Evolutionary conservation across 129 eudicot species (phyloP), one percentile per base, ranked within the genome.

Genomic region (Rutidosis leptorrhynchoides): DNA sequence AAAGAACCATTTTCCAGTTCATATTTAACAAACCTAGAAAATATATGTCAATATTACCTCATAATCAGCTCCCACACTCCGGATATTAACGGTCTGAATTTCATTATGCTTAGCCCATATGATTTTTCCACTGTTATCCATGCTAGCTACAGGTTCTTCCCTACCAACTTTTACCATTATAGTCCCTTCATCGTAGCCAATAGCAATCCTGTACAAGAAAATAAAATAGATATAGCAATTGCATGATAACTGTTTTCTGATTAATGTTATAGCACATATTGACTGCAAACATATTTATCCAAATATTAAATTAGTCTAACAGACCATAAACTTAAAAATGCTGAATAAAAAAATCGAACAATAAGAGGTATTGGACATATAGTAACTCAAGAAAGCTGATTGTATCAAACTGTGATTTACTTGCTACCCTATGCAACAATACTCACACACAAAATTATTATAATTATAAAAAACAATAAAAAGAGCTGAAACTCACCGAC

Each of bases 101-200:
- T 87, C 97, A 73, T 91, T 91, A 65, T 87, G 94, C 85, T 83
- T 91, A 28, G 97, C 96, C 96, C 96, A 91, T 52, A 90, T 87
- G n/a, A 90, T 85, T 79, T 91, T 91, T 16, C 97, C 97, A 58
- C 94, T 82, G 69, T 78, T 87, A 57, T 87, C 96, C 97, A 91
- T 91, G 73, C 97, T 91, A 54, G 94, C 96, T 53, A 87, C 89
- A 45, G 97, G 97, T 68, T 82, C 89, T 77, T 90, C 97, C 22
- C 97, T 83, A 56, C 97, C 97, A 65, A 90, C 75, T 81, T 90
- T 90, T 32, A 90, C 95, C 97, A 90, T 87, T 58, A 90, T 87
- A 26, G 82, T 87, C 57, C 97, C 97, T 81, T 90, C 97, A 70
- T 90, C 97, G 69, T 90, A 90, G 25, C 97, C 97, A 30, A 90